phyloP scores from a whole-genome alignment of 129 eudicot genomes.

The Chrysanthemum seticuspe region DNA sequence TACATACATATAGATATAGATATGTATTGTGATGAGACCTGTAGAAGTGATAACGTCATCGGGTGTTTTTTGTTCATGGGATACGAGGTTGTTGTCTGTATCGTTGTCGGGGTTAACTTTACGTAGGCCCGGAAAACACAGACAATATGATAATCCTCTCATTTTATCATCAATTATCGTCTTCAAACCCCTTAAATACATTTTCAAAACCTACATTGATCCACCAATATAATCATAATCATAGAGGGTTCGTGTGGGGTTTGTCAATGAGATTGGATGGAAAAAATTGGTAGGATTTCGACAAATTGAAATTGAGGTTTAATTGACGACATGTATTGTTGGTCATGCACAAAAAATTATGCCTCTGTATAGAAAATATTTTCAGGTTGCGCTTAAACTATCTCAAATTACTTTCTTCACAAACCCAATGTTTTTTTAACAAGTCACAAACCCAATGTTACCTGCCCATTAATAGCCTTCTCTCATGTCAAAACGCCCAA shows the following conservation, averaged over 20 bases:
- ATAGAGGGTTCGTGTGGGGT: constrained; percentile 6
- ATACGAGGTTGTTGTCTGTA: not conserved
- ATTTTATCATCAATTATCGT: constrained; percentile 15
- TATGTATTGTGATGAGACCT: constrained; percentile 39
- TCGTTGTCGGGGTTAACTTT: constrained; percentile 26
- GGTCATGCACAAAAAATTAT: not conserved
- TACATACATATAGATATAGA: constrained; percentile 30
- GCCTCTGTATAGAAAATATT: not conserved
- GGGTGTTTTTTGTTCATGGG: constrained; percentile 23
- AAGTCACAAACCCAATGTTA: no score
- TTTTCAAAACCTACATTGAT: constrained; percentile 5
- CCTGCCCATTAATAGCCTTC: no score
- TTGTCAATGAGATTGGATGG: not conserved
- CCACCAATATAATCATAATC: not conserved
- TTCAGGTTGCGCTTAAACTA: not conserved
- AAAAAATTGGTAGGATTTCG: not conserved
- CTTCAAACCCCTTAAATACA: constrained; percentile 29
- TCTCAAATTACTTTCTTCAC: no score
- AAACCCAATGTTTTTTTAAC: no score
- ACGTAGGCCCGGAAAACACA: constrained; percentile 31
- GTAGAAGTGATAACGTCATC: constrained; percentile 19
- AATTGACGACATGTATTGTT: not conserved
- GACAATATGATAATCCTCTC: constrained; percentile 27
- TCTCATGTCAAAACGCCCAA: no score
- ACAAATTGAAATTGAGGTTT: not conserved